phyloP scores from a whole-genome alignment of 2,329 filamentous ascomycete species.

The Beauveria pseudobassiana region DNA sequence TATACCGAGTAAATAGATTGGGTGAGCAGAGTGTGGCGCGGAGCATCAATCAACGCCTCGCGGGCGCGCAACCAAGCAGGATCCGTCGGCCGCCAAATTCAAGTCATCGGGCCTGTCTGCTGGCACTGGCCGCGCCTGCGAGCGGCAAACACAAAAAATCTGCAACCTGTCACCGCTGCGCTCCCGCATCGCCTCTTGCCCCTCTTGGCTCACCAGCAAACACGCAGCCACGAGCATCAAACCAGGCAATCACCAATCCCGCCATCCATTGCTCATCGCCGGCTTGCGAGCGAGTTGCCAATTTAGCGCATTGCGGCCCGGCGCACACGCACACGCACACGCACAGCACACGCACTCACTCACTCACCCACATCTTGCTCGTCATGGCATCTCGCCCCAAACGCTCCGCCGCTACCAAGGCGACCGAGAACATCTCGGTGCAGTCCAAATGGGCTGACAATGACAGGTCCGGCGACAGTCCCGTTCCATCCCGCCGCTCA shows the following conservation, averaged over 20 bases:
- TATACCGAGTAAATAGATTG: not conserved
- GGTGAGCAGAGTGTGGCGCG: conserved; percentile 3
- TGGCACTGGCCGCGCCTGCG: not conserved
- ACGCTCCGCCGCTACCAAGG: conserved; percentile 35
- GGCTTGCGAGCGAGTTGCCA: not conserved
- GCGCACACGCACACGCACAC: not conserved
- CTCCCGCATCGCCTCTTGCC: conserved; percentile 3
- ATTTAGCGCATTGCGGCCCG: not conserved
- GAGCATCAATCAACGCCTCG: not conserved
- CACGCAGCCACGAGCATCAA: not conserved
- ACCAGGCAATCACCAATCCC: not conserved
- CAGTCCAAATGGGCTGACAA: conserved; percentile 34
- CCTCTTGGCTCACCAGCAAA: not conserved
- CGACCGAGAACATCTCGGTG: conserved; percentile 35
- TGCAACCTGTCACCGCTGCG: not conserved
- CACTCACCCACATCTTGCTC: conserved; percentile 10
- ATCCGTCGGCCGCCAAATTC: conserved; percentile 1
- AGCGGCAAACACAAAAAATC: conserved; percentile 9
- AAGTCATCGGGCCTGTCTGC: not conserved
- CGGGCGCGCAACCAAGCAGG: not conserved
- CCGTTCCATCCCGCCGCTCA: conserved; percentile 46
- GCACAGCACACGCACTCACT: not conserved
- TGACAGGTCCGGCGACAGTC: conserved; percentile 26
- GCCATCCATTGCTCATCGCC: not conserved
- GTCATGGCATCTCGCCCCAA: conserved; percentile 42